Evolutionary conservation across 2,329 filamentous ascomycete species (phyloP), one percentile per base, ranked within the genome.

Genomic region (Nothomitra cinnamomea): DNA sequence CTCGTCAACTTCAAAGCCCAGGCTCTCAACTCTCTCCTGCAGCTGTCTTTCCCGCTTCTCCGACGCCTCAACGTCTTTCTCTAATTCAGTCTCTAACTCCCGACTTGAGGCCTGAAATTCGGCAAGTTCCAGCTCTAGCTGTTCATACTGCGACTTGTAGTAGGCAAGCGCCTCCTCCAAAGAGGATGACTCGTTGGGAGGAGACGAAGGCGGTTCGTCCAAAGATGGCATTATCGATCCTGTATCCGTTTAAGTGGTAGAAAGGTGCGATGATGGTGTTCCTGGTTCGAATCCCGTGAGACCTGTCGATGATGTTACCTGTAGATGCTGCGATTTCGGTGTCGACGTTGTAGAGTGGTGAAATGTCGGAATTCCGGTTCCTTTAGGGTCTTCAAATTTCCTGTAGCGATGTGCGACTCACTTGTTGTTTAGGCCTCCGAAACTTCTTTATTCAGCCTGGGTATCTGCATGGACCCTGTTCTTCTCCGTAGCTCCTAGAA

Each of bases 121-220:
- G 57, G 85, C 79, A 57, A 98, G 79, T 68, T 98, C 92, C 53
- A 81, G 75, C 69, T 95, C 92, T 38, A 98, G 77, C 65, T 87
- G 81, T 69, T 94, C 88, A 71, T 96, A 96, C 67, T 96, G 90
- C 53, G 80, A 71, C 73, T 98, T 98, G 78, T 96, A 98, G 78
- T 92, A 95, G 55, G 83, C 77, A 52, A 98, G 75, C 57, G 89
- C 84, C 64, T 92, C 86, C 64, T 88, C 82, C 45, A 67, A 60
- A 8, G 68, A 67, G 36, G 53, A 48, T 10, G 47, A 17, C 2
- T 50, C 51, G 17, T 52, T 56, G 19, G 56, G 52, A 19, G 53
- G 65, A 52, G 68, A 68, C 49, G 67, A 65, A 52, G 65, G 60
- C 55, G 62, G 61, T 54, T 63, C 62, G 53, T 68, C 43, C 35